phyloP scores from a whole-genome alignment of 305 asterid genomes.

The Fraxinus floribunda region DNA sequence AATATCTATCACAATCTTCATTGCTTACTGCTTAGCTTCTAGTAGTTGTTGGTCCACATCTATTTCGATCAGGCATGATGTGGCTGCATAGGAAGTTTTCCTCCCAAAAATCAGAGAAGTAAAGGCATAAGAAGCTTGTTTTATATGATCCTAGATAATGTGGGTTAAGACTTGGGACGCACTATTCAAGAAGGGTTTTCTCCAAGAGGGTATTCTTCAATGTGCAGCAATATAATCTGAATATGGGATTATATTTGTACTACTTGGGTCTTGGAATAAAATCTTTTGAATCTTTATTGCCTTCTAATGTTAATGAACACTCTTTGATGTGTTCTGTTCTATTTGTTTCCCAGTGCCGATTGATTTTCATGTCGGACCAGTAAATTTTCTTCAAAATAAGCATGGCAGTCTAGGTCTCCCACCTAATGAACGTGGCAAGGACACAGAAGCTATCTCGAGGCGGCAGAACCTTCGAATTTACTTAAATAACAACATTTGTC shows the following conservation, averaged over 20 bases:
- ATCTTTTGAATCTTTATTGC: slow-evolving; percentile 3
- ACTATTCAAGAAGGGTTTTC: neutral
- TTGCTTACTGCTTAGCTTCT: neutral
- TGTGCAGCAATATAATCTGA: neutral
- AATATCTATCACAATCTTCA: neutral
- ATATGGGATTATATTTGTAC: neutral
- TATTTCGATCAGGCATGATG: neutral
- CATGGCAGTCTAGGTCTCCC: slow-evolving; percentile 34
- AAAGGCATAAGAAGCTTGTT: neutral
- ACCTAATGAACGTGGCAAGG: slow-evolving; percentile 44
- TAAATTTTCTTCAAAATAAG: slow-evolving; percentile 58
- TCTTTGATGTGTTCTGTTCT: slow-evolving; percentile 12
- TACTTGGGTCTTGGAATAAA: neutral
- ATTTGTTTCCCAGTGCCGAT: slow-evolving; percentile 48
- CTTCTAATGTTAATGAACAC: neutral
- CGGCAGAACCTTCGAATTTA: slow-evolving; percentile 53
- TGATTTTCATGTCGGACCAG: slow-evolving; percentile 49
- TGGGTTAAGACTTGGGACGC: neutral
- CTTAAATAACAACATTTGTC: slow-evolving; percentile 43
- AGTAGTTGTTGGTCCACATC: neutral
- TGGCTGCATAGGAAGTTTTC: neutral
- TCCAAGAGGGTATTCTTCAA: neutral
- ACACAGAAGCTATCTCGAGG: slow-evolving; percentile 48
- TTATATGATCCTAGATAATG: neutral
- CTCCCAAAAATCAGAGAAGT: neutral